Conservation (phyloP, 352 stramenopile species). For the Thraustotheca clavata region DNA sequence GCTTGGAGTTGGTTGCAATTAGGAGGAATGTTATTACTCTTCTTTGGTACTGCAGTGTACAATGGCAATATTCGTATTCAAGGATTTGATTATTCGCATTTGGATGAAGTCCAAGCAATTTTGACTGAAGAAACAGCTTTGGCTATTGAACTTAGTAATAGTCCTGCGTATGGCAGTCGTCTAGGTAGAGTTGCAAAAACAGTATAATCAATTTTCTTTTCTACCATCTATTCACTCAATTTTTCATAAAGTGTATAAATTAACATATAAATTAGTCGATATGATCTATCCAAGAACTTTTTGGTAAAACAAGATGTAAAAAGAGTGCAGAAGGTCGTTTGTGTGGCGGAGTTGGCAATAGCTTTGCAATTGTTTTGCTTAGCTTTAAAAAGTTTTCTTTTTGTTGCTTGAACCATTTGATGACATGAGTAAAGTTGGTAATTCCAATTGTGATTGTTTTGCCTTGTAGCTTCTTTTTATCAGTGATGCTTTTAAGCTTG, state of each 20-base stretch:
- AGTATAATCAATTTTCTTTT: too few relatives aligned
- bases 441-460: slow-evolving; percentile 74
- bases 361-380: slow-evolving; percentile 83
- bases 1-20: slow-evolving; percentile 69
- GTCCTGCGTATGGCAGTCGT: neutral
- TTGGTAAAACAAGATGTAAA: too few relatives aligned
- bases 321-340: too few relatives aligned
- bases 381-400: slow-evolving; percentile 76
- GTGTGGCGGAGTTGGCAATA: slow-evolving; percentile 69
- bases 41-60: slow-evolving; percentile 86
- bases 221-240: too few relatives aligned
- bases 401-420: slow-evolving; percentile 63
- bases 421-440: slow-evolving; percentile 55
- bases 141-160: slow-evolving; percentile 9
- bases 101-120: neutral
- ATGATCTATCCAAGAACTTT: too few relatives aligned
- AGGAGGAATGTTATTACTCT: slow-evolving; percentile 59
- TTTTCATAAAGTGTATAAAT: too few relatives aligned
- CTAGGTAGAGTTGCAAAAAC: too few relatives aligned
- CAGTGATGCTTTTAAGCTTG: slow-evolving; percentile 85
- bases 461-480: slow-evolving; percentile 69
- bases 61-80: slow-evolving; percentile 37
- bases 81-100: slow-evolving; percentile 14
- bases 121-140: neutral
- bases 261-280: too few relatives aligned